phyloP scores from a whole-genome alignment of 176 grass and related monocot genomes.

The Paspalum notatum region DNA sequence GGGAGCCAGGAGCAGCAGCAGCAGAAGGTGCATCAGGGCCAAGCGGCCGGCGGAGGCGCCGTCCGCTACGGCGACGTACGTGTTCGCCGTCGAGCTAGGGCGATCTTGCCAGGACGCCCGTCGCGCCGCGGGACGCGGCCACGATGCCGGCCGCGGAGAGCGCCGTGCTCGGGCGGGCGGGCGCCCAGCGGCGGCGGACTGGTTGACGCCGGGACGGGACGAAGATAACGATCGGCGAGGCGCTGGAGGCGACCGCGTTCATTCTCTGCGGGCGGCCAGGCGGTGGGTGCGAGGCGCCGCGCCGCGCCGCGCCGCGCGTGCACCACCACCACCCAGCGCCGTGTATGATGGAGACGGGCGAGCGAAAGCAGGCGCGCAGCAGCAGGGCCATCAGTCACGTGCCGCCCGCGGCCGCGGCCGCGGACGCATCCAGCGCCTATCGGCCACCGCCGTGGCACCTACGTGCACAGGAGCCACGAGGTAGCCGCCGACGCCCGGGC shows the following conservation, averaged over 20 bases:
- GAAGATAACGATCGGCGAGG: conserved; percentile 60
- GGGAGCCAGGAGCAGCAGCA: conserved; percentile 52
- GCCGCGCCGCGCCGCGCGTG: conserved; percentile 43
- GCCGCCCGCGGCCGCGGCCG: neutral
- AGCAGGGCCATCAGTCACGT: neutral
- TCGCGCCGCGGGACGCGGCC: conserved; percentile 47
- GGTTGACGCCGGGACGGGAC: too few relatives aligned
- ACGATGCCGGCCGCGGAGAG: conserved; percentile 54
- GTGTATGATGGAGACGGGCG: neutral
- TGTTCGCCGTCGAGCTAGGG: conserved; percentile 45
- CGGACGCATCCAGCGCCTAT: neutral
- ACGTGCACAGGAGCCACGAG: too few relatives aligned
- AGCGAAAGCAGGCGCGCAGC: neutral
- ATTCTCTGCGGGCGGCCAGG: conserved; percentile 40
- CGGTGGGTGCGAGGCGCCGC: conserved; percentile 58
- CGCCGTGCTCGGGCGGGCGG: conserved; percentile 26
- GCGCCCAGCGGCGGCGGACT: conserved; percentile 33
- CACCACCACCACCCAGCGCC: too few relatives aligned
- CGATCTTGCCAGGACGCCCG: conserved; percentile 27
- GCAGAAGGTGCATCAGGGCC: neutral
- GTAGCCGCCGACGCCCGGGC: too few relatives aligned
- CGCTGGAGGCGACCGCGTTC: conserved; percentile 48
- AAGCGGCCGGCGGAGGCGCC: neutral
- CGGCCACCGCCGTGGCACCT: neutral
- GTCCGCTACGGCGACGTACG: conserved; percentile 55